Evolutionary conservation across 176 grass and related monocot genomes (phyloP), one percentile per base, ranked within the genome.

Genomic region (Urochloa ruziziensis): DNA sequence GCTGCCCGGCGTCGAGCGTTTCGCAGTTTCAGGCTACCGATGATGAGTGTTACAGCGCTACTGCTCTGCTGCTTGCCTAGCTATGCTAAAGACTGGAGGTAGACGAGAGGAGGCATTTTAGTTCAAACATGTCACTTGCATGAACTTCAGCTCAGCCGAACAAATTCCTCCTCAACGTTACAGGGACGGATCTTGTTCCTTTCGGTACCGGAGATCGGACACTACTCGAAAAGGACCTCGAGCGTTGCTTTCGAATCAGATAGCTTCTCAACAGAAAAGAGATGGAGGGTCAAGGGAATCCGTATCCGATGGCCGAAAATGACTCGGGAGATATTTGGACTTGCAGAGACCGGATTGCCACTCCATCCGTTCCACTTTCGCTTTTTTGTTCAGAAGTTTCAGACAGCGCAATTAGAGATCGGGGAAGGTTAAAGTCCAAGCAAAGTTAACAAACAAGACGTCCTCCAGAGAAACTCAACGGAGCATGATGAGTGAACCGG

Each of bases 221-320:
- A 42, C 40, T 15, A 2, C 35, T 69, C 10, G 30, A 53, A 34
- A 59, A 59, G 56, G 29, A 35, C 33, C 46, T n/a, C 68, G 4
- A 53, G 24, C 53, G 74, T 76, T 76, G 53, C 74, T 76, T 60
- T 76, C 74, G 23, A 42, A 60, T 39, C 53, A 42, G 34, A 18
- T 56, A 15, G 30, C 21, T 75, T 23, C 77, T 35, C 77, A 37
- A n/a, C 29, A 65, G 43, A 75, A 75, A 53, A 53, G 21, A 56
- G 49, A 56, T 75, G 19, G 23, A 16, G 6, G 7, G n/a, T 28
- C 46, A 74, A 18, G 13, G 11, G 33, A 52, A 36, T 56, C 49
- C 19, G 15, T 40, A 42, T 57, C 53, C 33, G 8, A 57, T 35
- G 4, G 32, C 5, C 21, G 48, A 56, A 37, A 76, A 14, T 5